Evolutionary conservation across 345 rosid genomes (phyloP).

Genomic region (Lepidium didymum): DNA sequence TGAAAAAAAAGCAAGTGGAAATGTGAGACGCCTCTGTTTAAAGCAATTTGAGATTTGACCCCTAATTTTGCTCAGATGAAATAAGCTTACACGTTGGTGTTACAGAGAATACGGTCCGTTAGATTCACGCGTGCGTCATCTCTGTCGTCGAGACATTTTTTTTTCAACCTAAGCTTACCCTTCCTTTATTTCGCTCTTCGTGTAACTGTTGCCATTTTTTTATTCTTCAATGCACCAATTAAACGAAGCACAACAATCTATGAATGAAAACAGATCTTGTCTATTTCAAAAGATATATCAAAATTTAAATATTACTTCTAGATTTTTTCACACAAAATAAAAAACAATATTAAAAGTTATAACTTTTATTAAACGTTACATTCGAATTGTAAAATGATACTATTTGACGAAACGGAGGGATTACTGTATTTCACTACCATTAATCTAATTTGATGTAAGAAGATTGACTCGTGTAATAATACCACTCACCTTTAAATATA

Average conservation of each 20-base stretch:
- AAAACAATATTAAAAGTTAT: too few relatives aligned
- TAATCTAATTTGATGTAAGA: background rate
- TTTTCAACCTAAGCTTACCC: background rate
- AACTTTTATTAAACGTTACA: too few relatives aligned
- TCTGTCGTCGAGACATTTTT: background rate
- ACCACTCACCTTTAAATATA: background rate
- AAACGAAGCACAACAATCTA: background rate
- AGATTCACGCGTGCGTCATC: conserved; percentile 22
- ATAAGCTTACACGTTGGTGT: background rate
- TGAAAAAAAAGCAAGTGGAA: background rate
- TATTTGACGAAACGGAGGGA: too few relatives aligned
- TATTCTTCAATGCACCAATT: background rate
- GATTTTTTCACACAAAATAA: too few relatives aligned
- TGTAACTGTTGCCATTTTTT: background rate
- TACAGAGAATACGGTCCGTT: conserved; percentile 20
- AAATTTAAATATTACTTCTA: background rate
- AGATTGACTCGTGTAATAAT: background rate
- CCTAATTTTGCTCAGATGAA: background rate
- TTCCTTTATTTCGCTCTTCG: background rate
- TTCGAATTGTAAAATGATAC: too few relatives aligned
- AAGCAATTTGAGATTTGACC: conserved; percentile 14
- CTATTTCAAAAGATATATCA: background rate
- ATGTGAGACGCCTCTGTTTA: background rate
- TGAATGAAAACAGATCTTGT: background rate
- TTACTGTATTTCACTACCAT: background rate